Base-by-base conservation (phyloP, 2,329 filamentous ascomycete species). In the Penicillium decumbens region DNA sequence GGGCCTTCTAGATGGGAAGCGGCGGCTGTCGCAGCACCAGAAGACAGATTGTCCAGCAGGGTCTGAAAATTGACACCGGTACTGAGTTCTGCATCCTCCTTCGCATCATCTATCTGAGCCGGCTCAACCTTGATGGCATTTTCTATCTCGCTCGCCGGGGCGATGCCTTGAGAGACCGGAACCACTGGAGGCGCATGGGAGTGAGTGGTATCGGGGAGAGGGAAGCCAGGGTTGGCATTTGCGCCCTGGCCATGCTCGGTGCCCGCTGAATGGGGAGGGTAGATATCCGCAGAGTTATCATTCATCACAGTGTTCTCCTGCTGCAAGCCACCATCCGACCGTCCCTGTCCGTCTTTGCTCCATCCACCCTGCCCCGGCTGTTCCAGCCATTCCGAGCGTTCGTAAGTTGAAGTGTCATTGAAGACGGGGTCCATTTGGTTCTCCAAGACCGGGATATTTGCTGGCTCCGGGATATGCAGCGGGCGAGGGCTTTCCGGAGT, bases 401-500 rank as follows among this genome's bases (percentile, higher is more conserved):
- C 74, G 66, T 81, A 80, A 54, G 77, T 78, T 46, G 82, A 76
- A 48, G 82, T 82, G 67, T 85, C 82, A 71, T 85, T 84, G 75
- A 87, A 85, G 60, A 80, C 73, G 47, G 83, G 82, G 71, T 88
- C 84, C 80, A 82, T 88, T 72, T 87, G 83, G 65, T 84, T 83
- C 65, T 83, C 79, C 63, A 88, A 75, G 47, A 88, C 80, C 50
- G 84, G 83, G 51, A 88, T 86, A 59, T 82, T 85, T 59, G 82
- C 78, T 45, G 84, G 83, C 68, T 84, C 80, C 58, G 84, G 79
- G 58, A 84, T 75, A 69, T 87, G 82, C 61, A 87, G 71, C 58
- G 85, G 85, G 61, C 84, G 82, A 64, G 85, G 85, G 66, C 83
- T 87, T 65, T 85, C 81, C 56, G 85, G 85, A 65, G 83, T 85